Percentiles rank a stretch among this genome's conserved stretches.
These are phyloP conservation scores for Cercophora sp. DNA, from an alignment of 495 filamentous ascomycete species.

Conservation along the genomic window DNA sequence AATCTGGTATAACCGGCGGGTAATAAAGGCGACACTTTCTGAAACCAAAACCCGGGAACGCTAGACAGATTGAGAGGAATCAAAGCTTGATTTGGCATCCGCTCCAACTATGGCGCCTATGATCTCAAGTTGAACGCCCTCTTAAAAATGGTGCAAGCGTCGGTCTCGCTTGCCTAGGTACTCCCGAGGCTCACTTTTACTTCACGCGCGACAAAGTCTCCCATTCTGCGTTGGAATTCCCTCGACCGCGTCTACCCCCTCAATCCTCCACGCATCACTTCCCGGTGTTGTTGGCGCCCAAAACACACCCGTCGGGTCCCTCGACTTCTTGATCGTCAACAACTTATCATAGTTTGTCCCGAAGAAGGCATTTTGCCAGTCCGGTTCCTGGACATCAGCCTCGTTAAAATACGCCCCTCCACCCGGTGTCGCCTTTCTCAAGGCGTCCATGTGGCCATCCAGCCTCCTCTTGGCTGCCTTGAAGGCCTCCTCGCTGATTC, in stretches of 20 bases:
- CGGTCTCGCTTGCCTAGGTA: no score
- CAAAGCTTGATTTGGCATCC: no score
- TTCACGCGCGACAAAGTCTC: constrained; percentile 21
- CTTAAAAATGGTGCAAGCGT: no score
- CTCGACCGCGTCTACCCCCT: constrained; percentile 22
- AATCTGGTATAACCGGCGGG: no score
- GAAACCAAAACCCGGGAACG: no score
- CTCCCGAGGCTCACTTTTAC: no score
- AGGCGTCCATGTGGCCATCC: constrained; percentile 25
- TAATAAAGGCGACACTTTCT: no score
- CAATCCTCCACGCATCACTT: constrained; percentile 53
- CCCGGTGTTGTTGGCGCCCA: constrained; percentile 51
- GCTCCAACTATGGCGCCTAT: no score
- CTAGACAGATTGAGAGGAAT: no score
- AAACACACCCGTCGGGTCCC: constrained; percentile 51
- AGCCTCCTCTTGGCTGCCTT: constrained; percentile 19
- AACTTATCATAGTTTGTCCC: constrained; percentile 48
- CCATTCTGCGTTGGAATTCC: constrained; percentile 34
- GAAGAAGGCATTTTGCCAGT: constrained; percentile 58
- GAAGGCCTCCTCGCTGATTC: constrained; percentile 20
- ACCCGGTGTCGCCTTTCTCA: constrained; percentile 29
- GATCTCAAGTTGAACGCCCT: no score
- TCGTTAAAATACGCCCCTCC: constrained; percentile 46
- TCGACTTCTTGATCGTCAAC: constrained; percentile 45
- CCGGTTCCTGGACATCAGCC: constrained; percentile 51